Evolutionary conservation across 306 rosid species (phyloP).

Genomic region (Vigna unguiculata): DNA sequence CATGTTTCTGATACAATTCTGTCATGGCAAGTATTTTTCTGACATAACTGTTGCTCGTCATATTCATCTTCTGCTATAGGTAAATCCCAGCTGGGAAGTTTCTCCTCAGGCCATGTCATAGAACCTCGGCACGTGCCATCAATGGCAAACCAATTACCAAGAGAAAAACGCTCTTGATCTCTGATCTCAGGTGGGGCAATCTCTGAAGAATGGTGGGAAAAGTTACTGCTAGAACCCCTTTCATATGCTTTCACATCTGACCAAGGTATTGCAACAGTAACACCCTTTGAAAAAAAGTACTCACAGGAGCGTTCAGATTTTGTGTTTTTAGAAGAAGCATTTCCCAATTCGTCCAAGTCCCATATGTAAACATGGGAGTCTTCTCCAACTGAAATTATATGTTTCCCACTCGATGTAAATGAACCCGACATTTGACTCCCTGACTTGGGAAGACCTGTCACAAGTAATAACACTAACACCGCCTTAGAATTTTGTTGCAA

Average conservation of each 20-base stretch:
- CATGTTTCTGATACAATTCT: constrained; percentile 55
- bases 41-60: constrained; percentile 15
- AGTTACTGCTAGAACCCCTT: constrained; percentile 10
- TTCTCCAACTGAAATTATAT: constrained; percentile 67
- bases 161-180: constrained; percentile 56
- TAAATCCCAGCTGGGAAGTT: constrained; percentile 58
- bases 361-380: constrained; percentile 75
- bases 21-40: constrained; percentile 25
- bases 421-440: constrained; percentile 76
- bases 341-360: constrained; percentile 44
- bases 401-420: constrained; percentile 59
- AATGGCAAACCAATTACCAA: constrained; percentile 61
- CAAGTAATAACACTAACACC: not conserved
- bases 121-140: constrained; percentile 61
- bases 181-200: constrained; percentile 24
- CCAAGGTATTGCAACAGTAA: constrained; percentile 75
- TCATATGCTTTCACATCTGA: constrained; percentile 50
- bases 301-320: constrained; percentile 65
- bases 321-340: constrained; percentile 38
- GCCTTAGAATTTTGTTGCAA: not conserved
- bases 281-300: constrained; percentile 66
- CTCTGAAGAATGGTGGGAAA: constrained; percentile 22
- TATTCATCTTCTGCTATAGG: constrained; percentile 45
- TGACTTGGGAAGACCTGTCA: constrained; percentile 64
- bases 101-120: constrained; percentile 79